These are phyloP conservation scores for Amphicarpaea edgeworthii DNA, from an alignment of 306 rosid species.

Conservation along the genomic window DNA sequence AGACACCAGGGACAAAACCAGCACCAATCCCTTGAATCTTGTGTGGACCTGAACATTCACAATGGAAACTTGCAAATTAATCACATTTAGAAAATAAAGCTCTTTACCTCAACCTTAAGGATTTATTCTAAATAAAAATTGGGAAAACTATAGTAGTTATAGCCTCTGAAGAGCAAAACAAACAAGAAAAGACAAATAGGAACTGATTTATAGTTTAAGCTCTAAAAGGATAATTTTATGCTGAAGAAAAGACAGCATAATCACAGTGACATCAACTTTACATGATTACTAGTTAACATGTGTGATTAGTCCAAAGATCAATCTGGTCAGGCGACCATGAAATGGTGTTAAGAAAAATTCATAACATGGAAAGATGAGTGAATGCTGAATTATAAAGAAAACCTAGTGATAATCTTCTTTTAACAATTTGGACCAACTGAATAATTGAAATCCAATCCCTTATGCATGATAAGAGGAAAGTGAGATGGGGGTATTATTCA, in stretches of 20 bases:
- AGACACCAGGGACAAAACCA: constrained; percentile 84
- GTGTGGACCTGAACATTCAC: constrained; percentile 74
- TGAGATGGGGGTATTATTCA: constrained; percentile 2
- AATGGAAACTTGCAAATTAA: constrained; percentile 34
- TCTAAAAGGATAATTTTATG: constrained; percentile 9
- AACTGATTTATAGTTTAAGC: neutral
- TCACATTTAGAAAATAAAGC: constrained; percentile 19
- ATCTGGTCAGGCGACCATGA: constrained; percentile 32
- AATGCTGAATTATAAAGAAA: neutral
- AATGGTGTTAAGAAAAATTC: constrained; percentile 2
- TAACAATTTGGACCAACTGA: neutral
- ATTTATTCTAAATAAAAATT: neutral
- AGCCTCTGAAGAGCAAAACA: neutral
- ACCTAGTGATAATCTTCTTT: constrained; percentile 1
- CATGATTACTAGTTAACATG: neutral
- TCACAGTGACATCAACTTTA: constrained; percentile 24
- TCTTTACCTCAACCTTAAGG: constrained; percentile 13
- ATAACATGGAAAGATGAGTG: neutral
- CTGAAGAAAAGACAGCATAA: constrained; percentile 1
- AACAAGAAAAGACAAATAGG: constrained; percentile 5
- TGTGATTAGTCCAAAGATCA: constrained; percentile 21
- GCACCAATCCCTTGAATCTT: constrained; percentile 96
- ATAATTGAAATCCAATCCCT: neutral
- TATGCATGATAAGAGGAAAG: constrained; percentile 14
- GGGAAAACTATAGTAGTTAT: neutral